Evolutionary conservation across 495 filamentous ascomycete genomes (phyloP), one percentile per base, ranked within the genome.

Genomic region (Penicillium nucicola): DNA sequence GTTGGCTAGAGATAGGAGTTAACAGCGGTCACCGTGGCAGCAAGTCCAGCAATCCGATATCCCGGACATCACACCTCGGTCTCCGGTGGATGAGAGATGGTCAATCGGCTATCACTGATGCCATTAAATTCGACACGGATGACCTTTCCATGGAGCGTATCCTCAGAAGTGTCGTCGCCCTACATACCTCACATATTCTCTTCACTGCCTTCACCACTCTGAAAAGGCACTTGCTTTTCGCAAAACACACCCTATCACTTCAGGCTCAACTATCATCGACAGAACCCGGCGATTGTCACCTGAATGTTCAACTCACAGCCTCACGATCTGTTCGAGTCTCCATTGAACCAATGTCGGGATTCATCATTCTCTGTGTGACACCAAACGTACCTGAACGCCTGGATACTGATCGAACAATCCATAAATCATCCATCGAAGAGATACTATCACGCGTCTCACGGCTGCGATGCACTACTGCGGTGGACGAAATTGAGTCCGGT

Each of bases 1-100:
- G 83, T 65, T 97, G 93, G 91, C 75, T 97, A 38, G 86, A 96
- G 35, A 77, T 97, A n/a, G 90, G 89, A 2, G 74, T 93, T 22
- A 74, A 80, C 50, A 87, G 88, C 58, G 83, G 84, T 34, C 81
- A 66, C 56, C 52, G 69, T 67, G 43, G 65, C 60, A 39, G 30
- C 15, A 35, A 23, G 32, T 25, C 42, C 12, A 43, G 36, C 20
- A 31, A 45, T 31, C 7, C 17, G 7, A 60, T 48, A 18, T 52
- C 62, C 28, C 46, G 58, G 12, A 63, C 73, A n/a, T 65, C 82
- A n/a, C 62, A 61, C 22, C 65, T 97, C 22, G 79, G 71, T 14
- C 62, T 93, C 35, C 82, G 89, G 47, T 97, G 93, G 93, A 89
- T 96, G 61, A 82, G 90, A 34, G 84, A 89, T 53, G 82, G 83